Evolutionary conservation across 1,139 yeast species (phyloP).

Genomic region (Saccharomyces hybrid): DNA sequence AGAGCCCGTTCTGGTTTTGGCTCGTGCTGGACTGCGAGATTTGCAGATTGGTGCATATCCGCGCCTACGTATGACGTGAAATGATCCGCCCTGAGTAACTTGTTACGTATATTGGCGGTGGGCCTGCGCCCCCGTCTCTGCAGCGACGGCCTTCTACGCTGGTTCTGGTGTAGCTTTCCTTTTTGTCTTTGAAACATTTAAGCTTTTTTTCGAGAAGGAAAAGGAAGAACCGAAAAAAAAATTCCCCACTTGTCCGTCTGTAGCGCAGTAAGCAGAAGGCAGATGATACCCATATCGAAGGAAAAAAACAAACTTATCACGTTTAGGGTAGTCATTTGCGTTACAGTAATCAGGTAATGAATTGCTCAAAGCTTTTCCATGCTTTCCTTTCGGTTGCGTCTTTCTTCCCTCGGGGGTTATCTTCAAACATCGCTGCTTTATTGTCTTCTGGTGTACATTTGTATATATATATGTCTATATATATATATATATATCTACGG

Average conservation of each 20-base stretch:
- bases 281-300: not conserved
- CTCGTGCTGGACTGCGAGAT: not conserved
- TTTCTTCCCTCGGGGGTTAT: not conserved
- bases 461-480: not conserved
- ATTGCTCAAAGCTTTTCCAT: not conserved
- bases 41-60: slow-evolving; percentile 1
- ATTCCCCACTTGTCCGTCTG: not conserved
- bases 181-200: not conserved
- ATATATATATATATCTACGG: not conserved
- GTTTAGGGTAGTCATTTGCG: not conserved
- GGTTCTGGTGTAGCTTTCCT: not conserved
- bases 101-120: not conserved
- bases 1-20: not conserved
- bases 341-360: not conserved
- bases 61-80: slow-evolving; percentile 1
- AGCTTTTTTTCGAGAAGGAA: not conserved
- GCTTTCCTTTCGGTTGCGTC: slow-evolving; percentile 1
- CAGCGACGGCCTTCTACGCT: not conserved
- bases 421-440: not conserved
- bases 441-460: not conserved
- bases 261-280: not conserved
- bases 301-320: not conserved
- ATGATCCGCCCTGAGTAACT: not conserved
- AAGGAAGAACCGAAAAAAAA: not conserved
- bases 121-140: not conserved